A percentile compares a stretch with the other conserved stretches of the same genome.
Conservation (phyloP, 2,329 filamentous ascomycete genomes). For the Epichloe festucae region DNA sequence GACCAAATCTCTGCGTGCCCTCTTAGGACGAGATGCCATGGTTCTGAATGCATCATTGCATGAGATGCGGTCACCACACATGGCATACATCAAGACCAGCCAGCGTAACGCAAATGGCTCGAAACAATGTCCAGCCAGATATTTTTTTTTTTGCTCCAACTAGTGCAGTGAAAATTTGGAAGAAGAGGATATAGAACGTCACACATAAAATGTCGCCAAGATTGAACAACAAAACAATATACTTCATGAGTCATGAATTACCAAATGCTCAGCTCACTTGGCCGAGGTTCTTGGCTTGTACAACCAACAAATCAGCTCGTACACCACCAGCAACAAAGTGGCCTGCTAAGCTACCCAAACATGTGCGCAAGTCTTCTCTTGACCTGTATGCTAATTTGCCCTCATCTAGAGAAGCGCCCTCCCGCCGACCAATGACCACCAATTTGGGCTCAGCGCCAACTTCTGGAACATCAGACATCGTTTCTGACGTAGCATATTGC, state of each 20-base stretch:
- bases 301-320: conserved; percentile 14
- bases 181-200: no score
- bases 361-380: conserved; percentile 10
- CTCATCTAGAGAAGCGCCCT: conserved; percentile 8
- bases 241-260: not conserved
- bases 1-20: no score
- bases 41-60: no score
- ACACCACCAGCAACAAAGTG: conserved; percentile 12
- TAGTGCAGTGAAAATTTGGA: no score
- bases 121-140: no score
- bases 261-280: not conserved
- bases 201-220: not conserved
- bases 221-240: not conserved
- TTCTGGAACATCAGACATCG: conserved; percentile 1
- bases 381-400: conserved; percentile 10
- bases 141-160: no score
- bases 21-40: no score
- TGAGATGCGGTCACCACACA: no score
- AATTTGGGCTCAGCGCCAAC: conserved; percentile 8
- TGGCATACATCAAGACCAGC: no score
- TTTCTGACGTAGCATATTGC: conserved; percentile 8
- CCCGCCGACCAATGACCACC: conserved; percentile 13
- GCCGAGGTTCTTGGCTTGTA: conserved; percentile 16
- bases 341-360: conserved; percentile 13
- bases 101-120: no score